These are phyloP conservation scores for Wilcoxina mikolae DNA, from an alignment of 495 filamentous ascomycete species.

Conservation along the genomic window DNA sequence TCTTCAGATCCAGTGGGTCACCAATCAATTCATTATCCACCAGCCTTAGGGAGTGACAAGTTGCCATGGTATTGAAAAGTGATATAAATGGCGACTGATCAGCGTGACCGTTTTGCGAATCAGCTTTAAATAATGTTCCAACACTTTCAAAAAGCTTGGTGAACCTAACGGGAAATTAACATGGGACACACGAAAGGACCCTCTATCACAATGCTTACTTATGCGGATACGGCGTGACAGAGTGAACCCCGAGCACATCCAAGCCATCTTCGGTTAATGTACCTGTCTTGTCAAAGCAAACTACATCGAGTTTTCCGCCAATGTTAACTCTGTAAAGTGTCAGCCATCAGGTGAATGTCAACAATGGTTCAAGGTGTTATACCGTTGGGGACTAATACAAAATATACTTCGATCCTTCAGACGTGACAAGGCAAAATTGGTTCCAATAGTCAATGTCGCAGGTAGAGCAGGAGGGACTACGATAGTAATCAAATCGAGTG, in stretches of 20 bases:
- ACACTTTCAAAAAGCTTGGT: constrained; percentile 45
- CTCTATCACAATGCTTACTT: not conserved
- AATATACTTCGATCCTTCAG: constrained; percentile 81
- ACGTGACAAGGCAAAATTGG: constrained; percentile 79
- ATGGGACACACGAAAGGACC: not conserved
- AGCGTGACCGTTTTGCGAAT: not conserved
- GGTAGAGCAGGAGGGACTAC: constrained; percentile 95
- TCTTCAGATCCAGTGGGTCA: constrained; percentile 91
- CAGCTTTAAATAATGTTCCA: not conserved
- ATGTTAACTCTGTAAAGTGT: constrained; percentile 94
- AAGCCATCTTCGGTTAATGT: constrained; percentile 95
- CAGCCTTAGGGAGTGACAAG: constrained; percentile 78
- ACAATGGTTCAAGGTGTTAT: constrained; percentile 29
- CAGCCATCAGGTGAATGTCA: constrained; percentile 9
- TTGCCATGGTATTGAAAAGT: constrained; percentile 86
- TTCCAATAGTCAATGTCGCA: constrained; percentile 90
- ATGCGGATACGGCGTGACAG: constrained; percentile 39
- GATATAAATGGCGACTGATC: constrained; percentile 27
- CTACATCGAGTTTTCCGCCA: constrained; percentile 83
- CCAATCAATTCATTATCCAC: constrained; percentile 81
- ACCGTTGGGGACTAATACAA: constrained; percentile 94
- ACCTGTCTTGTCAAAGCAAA: constrained; percentile 98
- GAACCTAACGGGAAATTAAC: constrained; percentile 35
- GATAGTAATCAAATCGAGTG: constrained; percentile 92
- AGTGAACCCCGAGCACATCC: constrained; percentile 78